Evolutionary conservation across 2,329 filamentous ascomycete species (phyloP).

Genomic region (Fusarium penzigii): DNA sequence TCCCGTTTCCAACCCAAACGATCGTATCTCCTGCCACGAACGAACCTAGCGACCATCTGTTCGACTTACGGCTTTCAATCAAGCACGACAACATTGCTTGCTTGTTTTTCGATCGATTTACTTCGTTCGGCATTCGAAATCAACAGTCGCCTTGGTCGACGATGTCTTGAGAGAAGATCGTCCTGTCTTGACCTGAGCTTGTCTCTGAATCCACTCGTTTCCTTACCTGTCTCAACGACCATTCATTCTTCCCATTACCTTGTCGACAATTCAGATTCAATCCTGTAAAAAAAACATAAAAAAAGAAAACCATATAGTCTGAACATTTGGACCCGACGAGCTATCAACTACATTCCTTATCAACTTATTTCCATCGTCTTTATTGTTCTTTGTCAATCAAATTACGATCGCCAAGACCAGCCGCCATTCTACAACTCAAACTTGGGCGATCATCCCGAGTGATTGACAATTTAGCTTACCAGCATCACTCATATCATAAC

Average conservation of each 20-base stretch:
- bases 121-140: constrained; percentile 12
- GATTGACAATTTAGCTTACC: constrained; percentile 24
- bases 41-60: constrained; percentile 20
- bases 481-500: constrained; percentile 8
- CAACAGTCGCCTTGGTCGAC: constrained; percentile 32
- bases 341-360: constrained; percentile 5
- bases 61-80: constrained; percentile 17
- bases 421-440: constrained; percentile 12
- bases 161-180: constrained; percentile 36
- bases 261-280: constrained; percentile 9
- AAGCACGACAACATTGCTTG: constrained; percentile 14
- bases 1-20: constrained; percentile 11
- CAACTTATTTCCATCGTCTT: constrained; percentile 4
- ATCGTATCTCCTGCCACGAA: constrained; percentile 17
- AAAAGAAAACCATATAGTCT: neutral
- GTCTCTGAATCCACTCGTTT: constrained; percentile 50
- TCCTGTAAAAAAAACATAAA: neutral
- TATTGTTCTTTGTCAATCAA: constrained; percentile 7
- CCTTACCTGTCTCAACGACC: constrained; percentile 21
- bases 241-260: constrained; percentile 13
- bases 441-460: constrained; percentile 24
- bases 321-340: constrained; percentile 1
- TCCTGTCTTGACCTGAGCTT: constrained; percentile 42
- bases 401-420: constrained; percentile 13
- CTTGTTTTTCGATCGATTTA: constrained; percentile 17